phyloP scores from a whole-genome alignment of 495 filamentous ascomycete genomes.

The Hyaloscypha finlandica region DNA sequence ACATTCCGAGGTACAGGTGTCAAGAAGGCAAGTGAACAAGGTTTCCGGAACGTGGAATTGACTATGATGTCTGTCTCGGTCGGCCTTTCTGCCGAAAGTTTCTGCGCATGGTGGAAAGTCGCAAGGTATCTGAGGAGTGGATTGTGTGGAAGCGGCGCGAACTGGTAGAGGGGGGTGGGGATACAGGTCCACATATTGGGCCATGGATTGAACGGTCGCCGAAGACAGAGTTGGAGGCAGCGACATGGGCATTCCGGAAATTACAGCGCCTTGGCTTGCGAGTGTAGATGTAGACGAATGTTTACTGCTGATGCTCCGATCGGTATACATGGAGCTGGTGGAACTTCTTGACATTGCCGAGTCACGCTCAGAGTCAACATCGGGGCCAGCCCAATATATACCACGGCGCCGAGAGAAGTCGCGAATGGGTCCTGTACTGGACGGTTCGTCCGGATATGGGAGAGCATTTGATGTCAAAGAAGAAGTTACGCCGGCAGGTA shows the following conservation, averaged over 20 bases:
- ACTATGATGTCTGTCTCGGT: background rate
- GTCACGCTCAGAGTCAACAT: background rate
- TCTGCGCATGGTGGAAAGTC: background rate
- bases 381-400: background rate
- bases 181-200: background rate
- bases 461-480: background rate
- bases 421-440: background rate
- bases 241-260: background rate
- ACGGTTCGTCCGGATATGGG: background rate
- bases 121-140: background rate
- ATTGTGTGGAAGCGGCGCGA: background rate
- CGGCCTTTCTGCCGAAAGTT: background rate
- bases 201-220: background rate
- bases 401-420: background rate
- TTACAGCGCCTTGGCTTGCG: background rate
- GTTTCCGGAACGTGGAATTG: background rate
- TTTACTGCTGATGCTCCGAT: background rate
- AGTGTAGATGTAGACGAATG: constrained; percentile 3
- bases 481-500: background rate
- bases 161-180: background rate
- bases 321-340: background rate
- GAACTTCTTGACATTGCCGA: background rate
- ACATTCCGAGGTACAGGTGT: background rate
- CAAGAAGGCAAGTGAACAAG: constrained; percentile 4
- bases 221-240: background rate